Conservation (phyloP, 768 basidiomycete species). For the Mycena chlorophos region DNA sequence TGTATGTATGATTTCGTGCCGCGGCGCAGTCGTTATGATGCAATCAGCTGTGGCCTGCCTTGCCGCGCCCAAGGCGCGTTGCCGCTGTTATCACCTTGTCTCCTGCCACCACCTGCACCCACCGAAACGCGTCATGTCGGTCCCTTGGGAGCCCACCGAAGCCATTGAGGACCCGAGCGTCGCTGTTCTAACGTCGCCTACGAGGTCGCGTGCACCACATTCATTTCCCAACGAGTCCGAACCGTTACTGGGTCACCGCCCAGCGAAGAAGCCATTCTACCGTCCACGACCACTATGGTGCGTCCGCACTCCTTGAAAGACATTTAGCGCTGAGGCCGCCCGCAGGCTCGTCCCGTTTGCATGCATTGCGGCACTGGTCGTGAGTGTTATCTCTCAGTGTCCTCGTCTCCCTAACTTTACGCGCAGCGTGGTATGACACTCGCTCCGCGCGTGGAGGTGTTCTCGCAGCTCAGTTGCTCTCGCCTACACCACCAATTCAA, state of each 20-base stretch:
- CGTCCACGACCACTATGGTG: constrained; percentile 55
- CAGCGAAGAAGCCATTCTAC: constrained; percentile 50
- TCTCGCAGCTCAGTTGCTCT: constrained; percentile 76
- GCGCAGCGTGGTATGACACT: constrained; percentile 80
- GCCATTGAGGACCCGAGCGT: constrained; percentile 18
- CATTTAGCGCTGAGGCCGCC: background rate
- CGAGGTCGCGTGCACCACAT: constrained; percentile 15
- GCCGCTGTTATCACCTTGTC: background rate
- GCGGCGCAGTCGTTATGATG: background rate
- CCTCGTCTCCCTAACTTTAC: background rate
- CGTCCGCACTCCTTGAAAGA: constrained; percentile 14
- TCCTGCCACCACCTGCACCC: constrained; percentile 10
- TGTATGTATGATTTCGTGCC: background rate
- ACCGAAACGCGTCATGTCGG: constrained; percentile 13
- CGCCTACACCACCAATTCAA: constrained; percentile 51
- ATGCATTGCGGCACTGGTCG: constrained; percentile 61
- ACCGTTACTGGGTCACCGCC: constrained; percentile 6
- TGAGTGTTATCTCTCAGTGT: constrained; percentile 35
- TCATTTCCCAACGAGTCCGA: constrained; percentile 14
- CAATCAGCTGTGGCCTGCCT: background rate
- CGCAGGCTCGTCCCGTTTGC: constrained; percentile 80
- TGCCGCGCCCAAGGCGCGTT: constrained; percentile 10
- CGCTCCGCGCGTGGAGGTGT: constrained; percentile 84
- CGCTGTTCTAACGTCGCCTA: constrained; percentile 20
- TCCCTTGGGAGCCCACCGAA: constrained; percentile 12